Conservation (phyloP, 768 basidiomycete species). For the Hebeloma cylindrosporum region DNA sequence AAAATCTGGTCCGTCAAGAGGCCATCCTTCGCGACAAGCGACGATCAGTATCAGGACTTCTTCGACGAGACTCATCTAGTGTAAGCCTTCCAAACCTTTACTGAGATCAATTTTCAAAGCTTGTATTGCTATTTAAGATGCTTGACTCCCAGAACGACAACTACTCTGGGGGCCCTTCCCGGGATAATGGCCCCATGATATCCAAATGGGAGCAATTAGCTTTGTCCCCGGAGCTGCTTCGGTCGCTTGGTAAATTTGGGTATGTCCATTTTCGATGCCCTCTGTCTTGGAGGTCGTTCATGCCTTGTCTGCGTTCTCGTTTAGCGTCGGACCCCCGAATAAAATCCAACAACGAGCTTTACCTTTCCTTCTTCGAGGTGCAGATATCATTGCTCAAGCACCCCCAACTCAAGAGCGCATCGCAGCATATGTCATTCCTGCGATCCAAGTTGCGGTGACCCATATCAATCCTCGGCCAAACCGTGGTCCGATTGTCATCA, state of each 20-base stretch:
- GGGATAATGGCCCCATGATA: slow-evolving; percentile 77
- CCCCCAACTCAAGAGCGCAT: slow-evolving; percentile 98
- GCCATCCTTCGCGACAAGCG: slow-evolving; percentile 63
- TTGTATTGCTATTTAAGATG: slow-evolving; percentile 37
- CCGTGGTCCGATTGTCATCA: slow-evolving; percentile 84
- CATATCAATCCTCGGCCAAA: slow-evolving; percentile 57
- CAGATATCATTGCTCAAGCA: slow-evolving; percentile 98
- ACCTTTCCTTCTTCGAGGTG: slow-evolving; percentile 89
- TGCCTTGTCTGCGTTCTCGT: background rate
- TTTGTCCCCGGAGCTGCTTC: slow-evolving; percentile 81
- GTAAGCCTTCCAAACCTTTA: slow-evolving; percentile 44
- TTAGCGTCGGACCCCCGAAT: slow-evolving; percentile 93
- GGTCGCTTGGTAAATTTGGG: slow-evolving; percentile 93
- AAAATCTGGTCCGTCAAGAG: slow-evolving; percentile 44
- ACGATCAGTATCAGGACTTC: slow-evolving; percentile 65
- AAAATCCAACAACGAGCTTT: slow-evolving; percentile 98
- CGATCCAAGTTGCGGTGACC: slow-evolving; percentile 78
- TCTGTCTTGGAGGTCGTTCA: no score
- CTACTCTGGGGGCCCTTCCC: slow-evolving; percentile 52
- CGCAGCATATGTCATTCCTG: slow-evolving; percentile 94
- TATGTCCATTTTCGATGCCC: slow-evolving; percentile 38
- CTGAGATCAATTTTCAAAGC: background rate
- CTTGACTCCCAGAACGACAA: slow-evolving; percentile 57
- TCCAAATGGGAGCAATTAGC: slow-evolving; percentile 96
- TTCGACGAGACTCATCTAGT: slow-evolving; percentile 74